Conservation (phyloP, 2,329 filamentous ascomycete species). For the Furcasterigmium furcatum region DNA sequence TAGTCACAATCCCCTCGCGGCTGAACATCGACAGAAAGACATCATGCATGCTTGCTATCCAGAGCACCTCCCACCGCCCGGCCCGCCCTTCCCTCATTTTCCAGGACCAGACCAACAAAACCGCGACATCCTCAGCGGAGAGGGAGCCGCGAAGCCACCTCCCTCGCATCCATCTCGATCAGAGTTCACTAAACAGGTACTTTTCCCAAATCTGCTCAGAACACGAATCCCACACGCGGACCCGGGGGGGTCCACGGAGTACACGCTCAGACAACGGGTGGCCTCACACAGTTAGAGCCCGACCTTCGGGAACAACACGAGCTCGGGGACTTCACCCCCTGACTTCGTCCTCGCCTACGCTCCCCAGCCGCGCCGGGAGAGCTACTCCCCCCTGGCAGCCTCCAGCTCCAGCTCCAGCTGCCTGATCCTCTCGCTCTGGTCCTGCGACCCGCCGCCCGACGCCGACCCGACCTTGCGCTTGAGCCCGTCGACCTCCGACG, state of each 20-base stretch:
- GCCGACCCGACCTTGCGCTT: slow-evolving; percentile 67
- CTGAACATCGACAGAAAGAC: neutral
- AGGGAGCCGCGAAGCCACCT: too few species aligned
- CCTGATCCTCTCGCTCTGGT: slow-evolving; percentile 66
- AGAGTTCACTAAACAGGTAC: too few species aligned
- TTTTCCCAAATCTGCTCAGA: too few species aligned
- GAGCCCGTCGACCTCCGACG: slow-evolving; percentile 72
- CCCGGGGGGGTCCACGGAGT: too few species aligned
- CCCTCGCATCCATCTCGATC: too few species aligned
- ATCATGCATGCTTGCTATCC: slow-evolving; percentile 3
- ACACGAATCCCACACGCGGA: too few species aligned
- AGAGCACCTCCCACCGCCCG: slow-evolving; percentile 1
- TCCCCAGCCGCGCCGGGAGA: neutral
- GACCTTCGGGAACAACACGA: too few species aligned
- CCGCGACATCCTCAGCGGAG: too few species aligned
- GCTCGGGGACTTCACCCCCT: too few species aligned
- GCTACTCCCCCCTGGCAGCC: slow-evolving; percentile 39
- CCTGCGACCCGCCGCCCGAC: slow-evolving; percentile 42
- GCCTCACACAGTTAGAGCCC: too few species aligned
- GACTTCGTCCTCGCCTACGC: neutral
- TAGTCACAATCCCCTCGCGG: neutral
- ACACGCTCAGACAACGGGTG: too few species aligned
- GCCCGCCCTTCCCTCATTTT: neutral
- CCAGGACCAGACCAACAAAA: too few species aligned
- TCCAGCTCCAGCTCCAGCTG: slow-evolving; percentile 67